A percentile compares a stretch with the other conserved stretches of the same genome.
Evolutionary conservation across 2,329 filamentous ascomycete species (phyloP).

Genomic region (Cladophialophora bantiana): DNA sequence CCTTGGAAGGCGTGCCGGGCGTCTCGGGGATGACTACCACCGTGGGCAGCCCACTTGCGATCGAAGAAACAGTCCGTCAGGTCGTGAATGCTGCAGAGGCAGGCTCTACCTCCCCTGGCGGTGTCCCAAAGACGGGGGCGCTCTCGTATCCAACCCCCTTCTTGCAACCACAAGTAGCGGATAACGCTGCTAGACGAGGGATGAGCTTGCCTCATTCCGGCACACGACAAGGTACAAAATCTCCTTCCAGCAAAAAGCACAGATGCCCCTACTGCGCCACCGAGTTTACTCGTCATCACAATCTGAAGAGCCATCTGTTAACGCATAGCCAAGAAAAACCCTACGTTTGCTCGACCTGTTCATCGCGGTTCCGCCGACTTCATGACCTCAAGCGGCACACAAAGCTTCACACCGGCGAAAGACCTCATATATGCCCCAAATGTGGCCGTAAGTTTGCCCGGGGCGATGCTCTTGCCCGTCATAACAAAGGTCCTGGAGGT

Average conservation of each 20-base stretch:
- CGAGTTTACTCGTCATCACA: constrained; percentile 96
- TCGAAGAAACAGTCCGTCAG: constrained; percentile 53
- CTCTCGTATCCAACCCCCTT: constrained; percentile 71
- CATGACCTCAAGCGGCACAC: constrained; percentile 96
- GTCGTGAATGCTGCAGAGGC: constrained; percentile 44
- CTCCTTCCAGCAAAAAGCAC: constrained; percentile 84
- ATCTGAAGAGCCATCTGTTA: constrained; percentile 94
- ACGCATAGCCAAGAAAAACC: constrained; percentile 99
- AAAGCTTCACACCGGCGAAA: constrained; percentile 95
- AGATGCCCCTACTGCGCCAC: constrained; percentile 96
- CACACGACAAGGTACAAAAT: constrained; percentile 67
- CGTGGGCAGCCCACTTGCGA: constrained; percentile 56
- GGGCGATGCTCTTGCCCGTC: constrained; percentile 90
- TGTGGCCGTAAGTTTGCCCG: constrained; percentile 94
- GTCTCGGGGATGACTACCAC: constrained; percentile 59
- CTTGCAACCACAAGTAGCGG: constrained; percentile 55
- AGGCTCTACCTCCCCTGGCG: constrained; percentile 50
- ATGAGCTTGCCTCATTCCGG: constrained; percentile 66
- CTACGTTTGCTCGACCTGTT: constrained; percentile 90
- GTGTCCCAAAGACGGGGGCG: constrained; percentile 58
- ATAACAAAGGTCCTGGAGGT: constrained; percentile 93
- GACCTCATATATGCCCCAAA: constrained; percentile 92
- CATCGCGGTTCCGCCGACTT: constrained; percentile 87
- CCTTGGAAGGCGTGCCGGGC: constrained; percentile 57
- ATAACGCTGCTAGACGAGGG: constrained; percentile 60